Conservation (phyloP, 352 stramenopile genomes). For the Blastocystis sp. region DNA sequence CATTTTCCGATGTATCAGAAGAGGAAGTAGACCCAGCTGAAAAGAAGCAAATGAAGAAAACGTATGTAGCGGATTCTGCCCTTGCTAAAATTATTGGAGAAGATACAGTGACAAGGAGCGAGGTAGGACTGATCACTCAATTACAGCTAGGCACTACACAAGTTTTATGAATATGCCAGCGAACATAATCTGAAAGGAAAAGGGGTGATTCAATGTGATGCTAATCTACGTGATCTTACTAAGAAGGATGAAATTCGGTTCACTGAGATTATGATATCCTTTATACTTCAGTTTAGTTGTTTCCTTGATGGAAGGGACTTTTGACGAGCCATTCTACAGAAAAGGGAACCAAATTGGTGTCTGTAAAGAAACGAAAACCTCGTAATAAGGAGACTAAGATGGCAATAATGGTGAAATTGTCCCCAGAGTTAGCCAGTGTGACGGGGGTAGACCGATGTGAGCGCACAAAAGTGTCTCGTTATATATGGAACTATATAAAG, state of each 20-base stretch:
- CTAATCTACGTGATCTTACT: neutral
- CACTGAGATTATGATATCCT: neutral
- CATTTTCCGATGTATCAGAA: neutral
- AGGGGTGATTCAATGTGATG: neutral
- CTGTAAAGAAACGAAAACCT: neutral
- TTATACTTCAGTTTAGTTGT: neutral
- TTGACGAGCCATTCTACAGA: neutral
- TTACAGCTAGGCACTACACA: neutral
- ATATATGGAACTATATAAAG: slow-evolving; percentile 91
- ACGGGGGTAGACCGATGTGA: slow-evolving; percentile 80
- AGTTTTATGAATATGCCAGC: neutral
- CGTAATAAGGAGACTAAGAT: neutral
- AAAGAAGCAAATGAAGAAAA: neutral
- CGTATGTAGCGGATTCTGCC: neutral
- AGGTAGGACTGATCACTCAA: neutral
- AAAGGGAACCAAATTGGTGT: neutral
- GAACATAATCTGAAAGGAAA: neutral
- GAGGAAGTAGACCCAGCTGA: neutral
- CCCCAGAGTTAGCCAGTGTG: slow-evolving; percentile 77
- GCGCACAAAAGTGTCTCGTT: slow-evolving; percentile 86
- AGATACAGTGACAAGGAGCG: neutral
- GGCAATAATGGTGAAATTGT: neutral
- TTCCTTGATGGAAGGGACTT: neutral
- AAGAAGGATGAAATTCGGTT: neutral
- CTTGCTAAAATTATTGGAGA: neutral